phyloP scores from a whole-genome alignment of 345 rosid species.

The Eutrema heterophyllum region DNA sequence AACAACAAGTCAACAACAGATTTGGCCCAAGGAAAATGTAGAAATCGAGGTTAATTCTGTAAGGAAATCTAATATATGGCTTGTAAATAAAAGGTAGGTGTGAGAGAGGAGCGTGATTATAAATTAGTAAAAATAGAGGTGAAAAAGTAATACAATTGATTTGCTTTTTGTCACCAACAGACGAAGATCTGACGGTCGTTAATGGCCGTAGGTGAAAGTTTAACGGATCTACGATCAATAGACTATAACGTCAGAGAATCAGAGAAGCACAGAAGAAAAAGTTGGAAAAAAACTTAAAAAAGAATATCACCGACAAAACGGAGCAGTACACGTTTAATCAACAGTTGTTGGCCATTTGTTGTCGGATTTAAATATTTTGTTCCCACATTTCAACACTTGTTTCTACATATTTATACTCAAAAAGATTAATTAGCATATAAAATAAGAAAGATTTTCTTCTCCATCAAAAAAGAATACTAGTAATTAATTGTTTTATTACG shows the following conservation, averaged over 20 bases:
- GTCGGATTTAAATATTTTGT: slow-evolving; percentile 25
- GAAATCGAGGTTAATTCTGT: slow-evolving; percentile 1
- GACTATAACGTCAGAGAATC: slow-evolving; percentile 6
- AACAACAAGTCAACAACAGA: slow-evolving; percentile 1
- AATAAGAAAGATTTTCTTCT: not conserved
- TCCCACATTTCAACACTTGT: too few species aligned
- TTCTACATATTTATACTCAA: too few species aligned
- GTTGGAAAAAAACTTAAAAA: not conserved
- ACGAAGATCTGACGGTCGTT: slow-evolving; percentile 47
- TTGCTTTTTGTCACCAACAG: slow-evolving; percentile 19
- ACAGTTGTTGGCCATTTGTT: slow-evolving; percentile 22
- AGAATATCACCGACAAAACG: slow-evolving; percentile 37
- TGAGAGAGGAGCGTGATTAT: not conserved
- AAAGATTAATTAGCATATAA: too few species aligned
- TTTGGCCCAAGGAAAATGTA: not conserved
- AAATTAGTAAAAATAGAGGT: not conserved
- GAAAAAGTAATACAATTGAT: not conserved
- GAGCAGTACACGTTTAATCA: slow-evolving; percentile 32
- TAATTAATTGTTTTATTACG: not conserved
- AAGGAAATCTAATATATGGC: not conserved
- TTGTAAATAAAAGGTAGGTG: not conserved
- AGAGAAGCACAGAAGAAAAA: not conserved
- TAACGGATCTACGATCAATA: slow-evolving; percentile 15
- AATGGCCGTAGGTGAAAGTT: slow-evolving; percentile 20
- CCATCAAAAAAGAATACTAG: not conserved